Conservation (phyloP, 2,329 filamentous ascomycete species). For the Colletotrichum tofieldiae region DNA sequence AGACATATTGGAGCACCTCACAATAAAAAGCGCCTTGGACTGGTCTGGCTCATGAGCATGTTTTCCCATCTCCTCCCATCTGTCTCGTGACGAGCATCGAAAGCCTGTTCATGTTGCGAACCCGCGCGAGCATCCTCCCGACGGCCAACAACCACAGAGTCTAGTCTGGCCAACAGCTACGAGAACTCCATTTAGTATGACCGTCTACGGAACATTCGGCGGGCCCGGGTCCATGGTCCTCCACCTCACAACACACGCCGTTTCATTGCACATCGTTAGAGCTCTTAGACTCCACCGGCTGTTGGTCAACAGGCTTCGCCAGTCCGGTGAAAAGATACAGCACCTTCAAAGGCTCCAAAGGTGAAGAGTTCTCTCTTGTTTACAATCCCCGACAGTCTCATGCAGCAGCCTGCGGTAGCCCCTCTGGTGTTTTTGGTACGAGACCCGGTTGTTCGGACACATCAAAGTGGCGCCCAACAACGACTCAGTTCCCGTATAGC, state of each 20-base stretch:
- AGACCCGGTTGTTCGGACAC: background rate
- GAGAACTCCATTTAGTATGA: background rate
- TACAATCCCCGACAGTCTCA: background rate
- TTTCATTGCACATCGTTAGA: background rate
- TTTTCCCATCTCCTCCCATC: background rate
- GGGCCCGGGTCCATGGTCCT: background rate
- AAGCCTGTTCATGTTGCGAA: background rate
- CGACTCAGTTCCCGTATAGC: no score
- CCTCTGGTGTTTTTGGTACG: background rate
- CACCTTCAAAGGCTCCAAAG: background rate
- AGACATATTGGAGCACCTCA: background rate
- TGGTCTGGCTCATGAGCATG: background rate
- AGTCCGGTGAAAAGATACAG: background rate
- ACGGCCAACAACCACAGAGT: no score
- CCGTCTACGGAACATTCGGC: background rate
- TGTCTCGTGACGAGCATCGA: background rate
- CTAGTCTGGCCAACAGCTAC: background rate
- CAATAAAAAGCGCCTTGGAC: background rate
- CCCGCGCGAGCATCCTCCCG: background rate
- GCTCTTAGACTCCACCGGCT: rapidly evolving
- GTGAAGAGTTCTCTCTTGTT: background rate
- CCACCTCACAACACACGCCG: background rate
- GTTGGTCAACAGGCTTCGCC: background rate
- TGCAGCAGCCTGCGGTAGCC: background rate
- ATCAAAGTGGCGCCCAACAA: background rate